Evolutionary conservation across 768 basidiomycete species (phyloP).

Genomic region (Filobasidium floriforme): DNA sequence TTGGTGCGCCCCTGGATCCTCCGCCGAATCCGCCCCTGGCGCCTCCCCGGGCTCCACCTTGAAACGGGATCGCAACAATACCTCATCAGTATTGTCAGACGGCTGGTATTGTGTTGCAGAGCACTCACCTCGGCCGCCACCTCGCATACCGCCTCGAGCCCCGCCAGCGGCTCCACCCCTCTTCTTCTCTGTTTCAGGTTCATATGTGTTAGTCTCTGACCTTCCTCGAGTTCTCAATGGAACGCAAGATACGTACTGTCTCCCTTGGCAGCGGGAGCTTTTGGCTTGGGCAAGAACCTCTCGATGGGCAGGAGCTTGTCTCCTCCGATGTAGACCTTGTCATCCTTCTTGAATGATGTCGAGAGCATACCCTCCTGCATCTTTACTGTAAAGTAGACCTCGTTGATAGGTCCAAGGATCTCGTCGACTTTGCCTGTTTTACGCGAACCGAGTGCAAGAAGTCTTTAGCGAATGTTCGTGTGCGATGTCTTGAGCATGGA

Average conservation of each 20-base stretch:
- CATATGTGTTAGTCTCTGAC: constrained; percentile 20
- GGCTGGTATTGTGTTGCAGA: constrained; percentile 46
- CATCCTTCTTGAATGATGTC: constrained; percentile 89
- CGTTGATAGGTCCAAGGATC: constrained; percentile 98
- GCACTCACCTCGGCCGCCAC: constrained; percentile 42
- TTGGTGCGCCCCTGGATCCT: background rate
- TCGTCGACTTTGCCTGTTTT: constrained; percentile 72
- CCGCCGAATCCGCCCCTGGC: constrained; percentile 28
- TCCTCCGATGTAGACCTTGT: constrained; percentile 95
- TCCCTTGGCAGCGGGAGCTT: constrained; percentile 59
- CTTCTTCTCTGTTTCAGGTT: constrained; percentile 8
- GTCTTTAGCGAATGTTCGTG: background rate
- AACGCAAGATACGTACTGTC: constrained; percentile 30
- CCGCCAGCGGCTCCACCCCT: constrained; percentile 27
- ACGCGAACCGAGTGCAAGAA: background rate
- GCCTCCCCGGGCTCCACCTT: constrained; percentile 32
- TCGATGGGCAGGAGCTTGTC: constrained; percentile 96
- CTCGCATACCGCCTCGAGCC: constrained; percentile 46
- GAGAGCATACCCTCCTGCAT: constrained; percentile 95
- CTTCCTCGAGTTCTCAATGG: constrained; percentile 14
- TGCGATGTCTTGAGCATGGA: background rate
- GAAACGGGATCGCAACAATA: constrained; percentile 26
- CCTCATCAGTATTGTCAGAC: constrained; percentile 25
- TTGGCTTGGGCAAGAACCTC: constrained; percentile 93
- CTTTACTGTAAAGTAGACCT: constrained; percentile 96